These are phyloP conservation scores for Byssoonygena ceratinophila DNA, from an alignment of 2,329 filamentous ascomycete species.

Conservation along the genomic window DNA sequence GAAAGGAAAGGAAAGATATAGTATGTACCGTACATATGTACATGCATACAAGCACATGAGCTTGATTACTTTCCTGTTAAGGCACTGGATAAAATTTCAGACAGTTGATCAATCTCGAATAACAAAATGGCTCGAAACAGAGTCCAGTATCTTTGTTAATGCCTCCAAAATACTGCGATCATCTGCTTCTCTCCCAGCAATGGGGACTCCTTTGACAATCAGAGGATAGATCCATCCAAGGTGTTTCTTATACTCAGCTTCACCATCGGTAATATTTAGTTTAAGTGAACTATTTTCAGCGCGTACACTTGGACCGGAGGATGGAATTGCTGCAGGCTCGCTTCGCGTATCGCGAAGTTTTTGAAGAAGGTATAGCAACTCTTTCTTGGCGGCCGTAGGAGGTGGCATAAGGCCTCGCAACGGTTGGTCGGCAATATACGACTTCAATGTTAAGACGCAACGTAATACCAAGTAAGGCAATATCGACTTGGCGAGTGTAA, in stretches of 20 bases:
- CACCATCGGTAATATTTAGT: conserved; percentile 16
- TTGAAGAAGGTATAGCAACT: conserved; percentile 61
- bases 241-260: conserved; percentile 53
- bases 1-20: no score
- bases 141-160: conserved; percentile 49
- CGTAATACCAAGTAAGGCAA: conserved; percentile 76
- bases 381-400: conserved; percentile 67
- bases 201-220: conserved; percentile 32
- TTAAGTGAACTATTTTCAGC: conserved; percentile 21
- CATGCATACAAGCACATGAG: no score
- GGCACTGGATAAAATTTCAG: neutral
- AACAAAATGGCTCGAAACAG: conserved; percentile 9
- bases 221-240: conserved; percentile 71
- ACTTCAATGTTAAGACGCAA: conserved; percentile 65
- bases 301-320: conserved; percentile 20
- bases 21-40: no score
- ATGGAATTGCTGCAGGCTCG: conserved; percentile 59
- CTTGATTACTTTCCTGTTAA: no score
- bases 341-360: conserved; percentile 57
- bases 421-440: conserved; percentile 84
- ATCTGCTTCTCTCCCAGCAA: conserved; percentile 33
- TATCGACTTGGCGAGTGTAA: conserved; percentile 60
- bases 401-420: conserved; percentile 81
- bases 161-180: conserved; percentile 36
- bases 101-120: neutral